Evolutionary conservation across 257 asterid species (phyloP), one percentile per base, ranked within the genome.

Genomic region (Nemophila menziesii): DNA sequence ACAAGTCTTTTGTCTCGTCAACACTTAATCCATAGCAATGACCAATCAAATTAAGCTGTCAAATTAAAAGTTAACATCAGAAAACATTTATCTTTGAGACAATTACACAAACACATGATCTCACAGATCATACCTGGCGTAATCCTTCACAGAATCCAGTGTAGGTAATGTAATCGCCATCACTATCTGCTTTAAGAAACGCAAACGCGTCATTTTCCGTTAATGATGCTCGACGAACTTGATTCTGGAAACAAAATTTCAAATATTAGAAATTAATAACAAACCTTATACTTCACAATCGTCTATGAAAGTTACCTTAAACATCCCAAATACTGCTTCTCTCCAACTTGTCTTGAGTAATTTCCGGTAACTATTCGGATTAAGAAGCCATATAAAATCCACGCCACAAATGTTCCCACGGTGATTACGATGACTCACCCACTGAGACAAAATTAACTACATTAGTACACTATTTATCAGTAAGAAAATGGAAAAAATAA

Each of bases 371-470:
- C 81, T 64, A 27, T 81, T 79, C 21, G 99, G 99, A 56, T 90
- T 90, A 27, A 90, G 94, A 66, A 90, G 99, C 99, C 99, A 90
- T 71, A 90, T 90, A 39, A 90, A 90, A 69, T 90, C 99, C 11
- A 90, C 99, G 1, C 96, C 99, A 46, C 99, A 90, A 49, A 90
- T 79, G 67, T 90, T 90, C 26, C 99, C 99, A 8, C 94, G 94
- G 57, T 90, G 99, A 73, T 90, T 90, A 16, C 94, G 96, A 54
- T 90, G 96, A 65, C 96, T 90, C 49, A 85, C 79, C 99, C 99
- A 90, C 99, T 90, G 60, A 63, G 65, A 61, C 48, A 11, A 43
- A 47, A 34, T 26, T 48, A 18, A 5, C 11, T 23, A 11, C 20
- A 16, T 0, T 18, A 22, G 11, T 3, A 37, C 19, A 20, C 3